A percentile compares a stretch with the other conserved stretches of the same genome.
phyloP scores from a whole-genome alignment of 2,329 filamentous ascomycete genomes.

The Fusarium austroafricanum region DNA sequence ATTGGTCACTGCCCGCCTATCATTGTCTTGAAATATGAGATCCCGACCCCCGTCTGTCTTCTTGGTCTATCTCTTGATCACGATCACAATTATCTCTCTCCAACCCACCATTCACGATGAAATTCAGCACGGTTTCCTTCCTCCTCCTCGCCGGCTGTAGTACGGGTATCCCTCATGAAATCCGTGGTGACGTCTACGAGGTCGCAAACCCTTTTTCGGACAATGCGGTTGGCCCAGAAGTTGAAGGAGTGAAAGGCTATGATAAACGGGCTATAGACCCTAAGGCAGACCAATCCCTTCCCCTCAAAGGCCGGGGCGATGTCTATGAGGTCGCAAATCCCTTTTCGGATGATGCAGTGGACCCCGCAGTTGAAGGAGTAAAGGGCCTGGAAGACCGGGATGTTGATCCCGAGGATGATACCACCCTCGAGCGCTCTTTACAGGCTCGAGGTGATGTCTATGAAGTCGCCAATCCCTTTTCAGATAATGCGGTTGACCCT shows the following conservation, averaged over 20 bases:
- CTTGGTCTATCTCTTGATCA: background rate
- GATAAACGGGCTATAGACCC: background rate
- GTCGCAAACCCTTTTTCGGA: background rate
- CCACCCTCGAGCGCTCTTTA: background rate
- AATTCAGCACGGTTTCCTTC: slow-evolving; percentile 38
- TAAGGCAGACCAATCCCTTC: background rate
- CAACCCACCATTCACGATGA: slow-evolving; percentile 21
- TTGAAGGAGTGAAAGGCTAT: background rate
- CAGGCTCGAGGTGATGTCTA: slow-evolving; percentile 3
- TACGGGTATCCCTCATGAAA: slow-evolving; percentile 29
- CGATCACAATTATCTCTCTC: background rate
- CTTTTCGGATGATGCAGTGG: background rate
- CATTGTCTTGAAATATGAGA: slow-evolving; percentile 37
- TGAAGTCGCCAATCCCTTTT: background rate
- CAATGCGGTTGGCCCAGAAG: background rate
- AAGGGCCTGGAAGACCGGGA: background rate
- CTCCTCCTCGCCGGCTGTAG: slow-evolving; percentile 31
- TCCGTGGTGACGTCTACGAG: slow-evolving; percentile 11
- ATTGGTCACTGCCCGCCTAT: background rate
- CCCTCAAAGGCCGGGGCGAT: background rate
- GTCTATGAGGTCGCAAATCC: background rate
- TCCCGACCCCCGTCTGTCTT: background rate
- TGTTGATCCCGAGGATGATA: background rate
- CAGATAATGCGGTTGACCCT: background rate
- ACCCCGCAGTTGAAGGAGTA: slow-evolving; percentile 11